A percentile compares a stretch with the other conserved stretches of the same genome.
These are phyloP conservation scores for Zopfia rhizophila DNA, from an alignment of 2,329 filamentous ascomycete genomes.

Conservation along the genomic window DNA sequence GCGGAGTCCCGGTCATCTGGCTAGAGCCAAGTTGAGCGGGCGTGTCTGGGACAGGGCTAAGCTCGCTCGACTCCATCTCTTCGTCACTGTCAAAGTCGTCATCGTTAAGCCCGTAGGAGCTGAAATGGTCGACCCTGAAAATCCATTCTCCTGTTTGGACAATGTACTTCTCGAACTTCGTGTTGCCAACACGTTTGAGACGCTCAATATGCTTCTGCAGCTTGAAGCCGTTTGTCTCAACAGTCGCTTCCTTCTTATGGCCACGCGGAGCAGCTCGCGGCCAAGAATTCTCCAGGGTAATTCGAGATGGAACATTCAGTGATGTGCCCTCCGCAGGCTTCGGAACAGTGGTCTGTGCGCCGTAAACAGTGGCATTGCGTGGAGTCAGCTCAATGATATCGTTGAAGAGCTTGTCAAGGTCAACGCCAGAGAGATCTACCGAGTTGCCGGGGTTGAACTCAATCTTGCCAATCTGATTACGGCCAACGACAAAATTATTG, in stretches of 20 bases:
- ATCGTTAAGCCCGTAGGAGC: constrained; percentile 89
- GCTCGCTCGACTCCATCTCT: constrained; percentile 43
- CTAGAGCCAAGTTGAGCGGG: constrained; percentile 49
- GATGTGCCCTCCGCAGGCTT: constrained; percentile 89
- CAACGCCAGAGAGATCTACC: constrained; percentile 83
- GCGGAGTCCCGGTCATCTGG: constrained; percentile 46
- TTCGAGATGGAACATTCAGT: constrained; percentile 88
- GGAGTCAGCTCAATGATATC: constrained; percentile 79
- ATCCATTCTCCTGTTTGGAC: constrained; percentile 84
- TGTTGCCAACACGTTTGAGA: constrained; percentile 81
- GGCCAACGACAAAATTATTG: constrained; percentile 80
- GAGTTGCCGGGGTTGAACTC: constrained; percentile 68
- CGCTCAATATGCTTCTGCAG: constrained; percentile 85
- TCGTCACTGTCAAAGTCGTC: constrained; percentile 68
- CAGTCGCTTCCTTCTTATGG: constrained; percentile 59
- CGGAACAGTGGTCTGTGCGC: constrained; percentile 60
- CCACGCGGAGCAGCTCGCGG: constrained; percentile 74
- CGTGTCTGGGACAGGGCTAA: constrained; percentile 58
- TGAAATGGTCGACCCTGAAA: constrained; percentile 96
- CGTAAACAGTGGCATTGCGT: constrained; percentile 89
- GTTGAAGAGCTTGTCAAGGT: constrained; percentile 82
- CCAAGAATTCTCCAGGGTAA: constrained; percentile 93
- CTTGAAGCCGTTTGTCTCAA: constrained; percentile 70
- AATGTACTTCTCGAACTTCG: constrained; percentile 84
- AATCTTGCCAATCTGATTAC: constrained; percentile 82